Evolutionary conservation across 257 asterid genomes (phyloP).

Genomic region (Striga asiatica): DNA sequence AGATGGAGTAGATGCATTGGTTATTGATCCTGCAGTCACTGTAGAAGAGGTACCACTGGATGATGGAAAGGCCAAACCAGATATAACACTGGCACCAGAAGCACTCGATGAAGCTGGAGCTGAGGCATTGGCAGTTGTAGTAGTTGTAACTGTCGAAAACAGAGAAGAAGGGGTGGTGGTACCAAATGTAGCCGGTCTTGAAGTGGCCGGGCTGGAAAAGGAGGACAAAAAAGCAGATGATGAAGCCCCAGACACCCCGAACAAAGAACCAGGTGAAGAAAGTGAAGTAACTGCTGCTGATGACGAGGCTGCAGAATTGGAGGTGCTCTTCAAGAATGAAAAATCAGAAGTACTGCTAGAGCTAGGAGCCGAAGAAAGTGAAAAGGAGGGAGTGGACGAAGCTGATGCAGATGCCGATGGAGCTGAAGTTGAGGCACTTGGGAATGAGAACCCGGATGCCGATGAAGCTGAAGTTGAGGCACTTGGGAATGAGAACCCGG

Average conservation of each 20-base stretch:
- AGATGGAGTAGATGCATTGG: conserved; percentile 33
- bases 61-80: conserved; percentile 28
- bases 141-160: conserved; percentile 49
- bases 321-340: conserved; percentile 27
- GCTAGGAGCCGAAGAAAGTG: conserved; percentile 26
- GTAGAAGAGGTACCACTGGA: conserved; percentile 24
- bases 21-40: conserved; percentile 18
- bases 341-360: conserved; percentile 31
- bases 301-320: conserved; percentile 25
- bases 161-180: conserved; percentile 33
- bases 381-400: conserved; percentile 20
- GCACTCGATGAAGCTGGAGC: conserved; percentile 23
- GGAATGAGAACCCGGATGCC: conserved; percentile 32
- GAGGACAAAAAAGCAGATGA: conserved; percentile 31
- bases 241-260: conserved; percentile 35
- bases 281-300: conserved; percentile 30
- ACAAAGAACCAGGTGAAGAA: conserved; percentile 35
- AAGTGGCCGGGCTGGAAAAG: conserved; percentile 27
- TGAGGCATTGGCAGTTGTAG: conserved; percentile 29
- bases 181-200: conserved; percentile 34
- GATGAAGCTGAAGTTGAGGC: conserved; percentile 29
- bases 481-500: conserved; percentile 31
- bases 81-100: conserved; percentile 23
- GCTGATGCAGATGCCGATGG: conserved; percentile 33
- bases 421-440: conserved; percentile 12